Evolutionary conservation across 2,329 filamentous ascomycete genomes (phyloP), one percentile per base, ranked within the genome.

Genomic region (Microcyclospora pomicola): DNA sequence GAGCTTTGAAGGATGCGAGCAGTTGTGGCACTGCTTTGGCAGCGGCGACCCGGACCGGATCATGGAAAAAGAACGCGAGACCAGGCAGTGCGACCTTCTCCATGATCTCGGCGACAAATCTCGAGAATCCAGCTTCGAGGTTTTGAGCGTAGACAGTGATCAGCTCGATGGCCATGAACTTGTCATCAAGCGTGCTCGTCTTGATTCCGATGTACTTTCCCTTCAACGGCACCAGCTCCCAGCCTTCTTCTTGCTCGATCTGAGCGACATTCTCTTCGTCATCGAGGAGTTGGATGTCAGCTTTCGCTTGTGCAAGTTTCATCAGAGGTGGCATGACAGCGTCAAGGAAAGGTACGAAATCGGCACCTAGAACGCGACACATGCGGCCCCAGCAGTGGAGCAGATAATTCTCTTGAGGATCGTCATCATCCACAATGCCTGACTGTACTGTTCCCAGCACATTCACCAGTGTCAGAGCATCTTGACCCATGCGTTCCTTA

Each of bases 361-460:
- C 87, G 34, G 74, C 67, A 14, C 82, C 86, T 45, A 98, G 73
- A 24, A 98, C 88, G 48, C 91, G 80, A 63, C 88, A 96, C 91
- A 98, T 98, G 35, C 91, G 79, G 37, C 91, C 91, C 91, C 91
- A 98, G 66, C 91, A 98, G 69, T 98, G 91, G 64, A 98, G 83
- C 28, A 98, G 72, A 59, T 98, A 98, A 53, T 93, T 88, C 12
- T 86, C 82, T 61, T 98, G 91, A 30, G 91, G 91, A 56, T 98
- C 91, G 52, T 98, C 91, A 1, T 86, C 66, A 52, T 98, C 91
- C 4, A 78, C 80, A 44, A 96, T 91, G 55, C 73, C 80, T 50
- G 77, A 71, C 60, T 98, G 91, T 40, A 96, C 93, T 44, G 75
- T 77, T 37, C 82, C 87, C 37, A 98, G 71, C 15, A 95, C 72